Conservation (phyloP, 352 stramenopile genomes). For the Thalassiosira hispida region DNA sequence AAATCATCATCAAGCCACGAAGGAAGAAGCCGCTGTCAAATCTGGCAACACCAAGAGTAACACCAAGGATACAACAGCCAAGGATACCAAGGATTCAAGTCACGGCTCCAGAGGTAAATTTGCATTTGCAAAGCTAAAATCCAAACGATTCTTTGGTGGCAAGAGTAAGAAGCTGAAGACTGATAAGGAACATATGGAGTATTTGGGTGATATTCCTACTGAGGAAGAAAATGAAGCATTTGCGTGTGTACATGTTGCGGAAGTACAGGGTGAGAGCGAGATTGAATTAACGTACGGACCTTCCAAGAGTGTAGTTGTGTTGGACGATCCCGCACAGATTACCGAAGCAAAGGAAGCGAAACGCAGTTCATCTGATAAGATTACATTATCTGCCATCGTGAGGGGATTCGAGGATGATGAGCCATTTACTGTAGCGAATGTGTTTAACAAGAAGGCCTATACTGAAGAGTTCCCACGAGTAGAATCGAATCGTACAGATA, state of each 20-base stretch:
- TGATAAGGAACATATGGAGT: neutral
- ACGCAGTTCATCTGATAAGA: no score
- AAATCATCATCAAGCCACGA: no score
- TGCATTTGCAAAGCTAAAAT: constrained; percentile 4
- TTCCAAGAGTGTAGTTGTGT: neutral
- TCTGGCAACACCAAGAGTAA: no score
- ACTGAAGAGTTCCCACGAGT: neutral
- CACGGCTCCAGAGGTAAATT: neutral
- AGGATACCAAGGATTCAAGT: neutral
- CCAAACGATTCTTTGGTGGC: neutral
- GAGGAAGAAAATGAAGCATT: neutral
- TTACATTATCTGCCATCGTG: no score
- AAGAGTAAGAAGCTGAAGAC: constrained; percentile 7
- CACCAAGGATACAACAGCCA: no score
- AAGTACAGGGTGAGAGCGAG: neutral
- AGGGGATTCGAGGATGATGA: no score
- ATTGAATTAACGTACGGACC: constrained; percentile 2
- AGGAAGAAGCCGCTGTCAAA: no score
- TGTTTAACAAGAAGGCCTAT: neutral
- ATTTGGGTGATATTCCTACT: neutral
- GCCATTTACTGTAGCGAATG: no score
- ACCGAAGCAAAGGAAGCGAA: no score
- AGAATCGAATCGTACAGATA: neutral
- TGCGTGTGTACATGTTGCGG: neutral
- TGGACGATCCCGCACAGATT: no score